These are phyloP conservation scores for Candida glucosophila DNA, from an alignment of 1,139 yeast genomes.

Conservation along the genomic window DNA sequence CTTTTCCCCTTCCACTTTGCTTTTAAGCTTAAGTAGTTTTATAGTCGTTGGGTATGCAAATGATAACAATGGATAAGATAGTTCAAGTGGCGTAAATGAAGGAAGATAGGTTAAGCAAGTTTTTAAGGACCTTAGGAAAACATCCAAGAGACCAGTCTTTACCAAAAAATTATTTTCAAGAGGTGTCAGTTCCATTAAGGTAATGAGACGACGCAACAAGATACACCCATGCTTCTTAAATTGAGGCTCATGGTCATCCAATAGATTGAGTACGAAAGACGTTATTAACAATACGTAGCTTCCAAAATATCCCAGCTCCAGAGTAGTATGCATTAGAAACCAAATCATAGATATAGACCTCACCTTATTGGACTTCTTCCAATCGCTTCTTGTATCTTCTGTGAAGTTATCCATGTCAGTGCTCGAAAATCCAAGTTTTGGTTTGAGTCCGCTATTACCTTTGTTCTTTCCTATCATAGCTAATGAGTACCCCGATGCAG, in stretches of 20 bases:
- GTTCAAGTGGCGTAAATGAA: constrained; percentile 24
- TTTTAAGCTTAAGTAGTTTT: constrained; percentile 7
- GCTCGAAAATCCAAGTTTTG: constrained; percentile 20
- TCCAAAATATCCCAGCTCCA: constrained; percentile 9
- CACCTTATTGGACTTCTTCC: constrained; percentile 22
- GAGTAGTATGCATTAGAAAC: constrained; percentile 14
- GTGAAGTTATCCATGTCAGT: constrained; percentile 11
- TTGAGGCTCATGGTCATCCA: constrained; percentile 42
- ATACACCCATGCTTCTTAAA: constrained; percentile 37
- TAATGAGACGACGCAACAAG: too few species aligned
- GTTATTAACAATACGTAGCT: constrained; percentile 37
- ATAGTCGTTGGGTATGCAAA: constrained; percentile 16
- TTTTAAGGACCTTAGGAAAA: constrained; percentile 33
- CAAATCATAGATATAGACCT: constrained; percentile 20
- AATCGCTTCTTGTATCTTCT: constrained; percentile 17
- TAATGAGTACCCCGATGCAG: too few species aligned
- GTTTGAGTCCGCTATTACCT: constrained; percentile 21
- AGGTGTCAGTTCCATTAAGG: too few species aligned
- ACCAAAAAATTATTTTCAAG: constrained; percentile 8
- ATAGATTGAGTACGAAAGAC: constrained; percentile 40
- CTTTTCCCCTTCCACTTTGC: constrained; percentile 1
- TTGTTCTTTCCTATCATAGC: too few species aligned
- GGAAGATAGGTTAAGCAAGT: constrained; percentile 40
- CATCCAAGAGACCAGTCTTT: constrained; percentile 31
- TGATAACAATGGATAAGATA: constrained; percentile 14